Base-by-base conservation (phyloP, 768 basidiomycete genomes). In the Leucogyrophana mollusca region DNA sequence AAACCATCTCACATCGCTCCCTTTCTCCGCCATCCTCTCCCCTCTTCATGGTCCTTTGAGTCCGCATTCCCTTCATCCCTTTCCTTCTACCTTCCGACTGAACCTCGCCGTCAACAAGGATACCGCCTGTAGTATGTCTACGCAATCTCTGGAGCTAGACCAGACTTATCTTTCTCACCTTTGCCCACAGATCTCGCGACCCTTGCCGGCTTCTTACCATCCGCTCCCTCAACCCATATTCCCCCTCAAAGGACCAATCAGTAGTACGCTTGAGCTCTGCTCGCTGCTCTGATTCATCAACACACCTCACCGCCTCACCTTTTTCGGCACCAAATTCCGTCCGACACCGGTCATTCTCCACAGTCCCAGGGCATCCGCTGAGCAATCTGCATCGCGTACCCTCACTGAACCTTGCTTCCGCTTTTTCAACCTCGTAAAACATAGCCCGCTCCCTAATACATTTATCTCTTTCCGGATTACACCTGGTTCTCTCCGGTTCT, bases 151-250 rank as follows among this genome's bases (percentile, higher is more conserved):
- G 21, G 27, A 9, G 22, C 30, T n/a, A 22, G 17, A 36, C 25
- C 23, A 34, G 46, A 40, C 40, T 36, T 27, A 43, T 37, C 47
- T 23, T 11, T n/a, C 50, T 49, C 36, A 47, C 50, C 43, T 23
- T 45, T 45, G 44, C 34, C 38, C 27, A 33, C 59, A 89, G 85
- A 80, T 79, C 89, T 91, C 88, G 88, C 88, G 88, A 91, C 89
- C 89, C 90, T 91, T 90, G 83, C 77, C 86, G 87, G 85, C 83
- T 72, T 78, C 86, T 75, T 68, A 70, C 68, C 55, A 56, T 61
- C 79, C 85, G 76, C 69, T 68, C 55, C 51, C 47, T 54, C 54
- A 50, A 53, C 64, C 52, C 55, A 56, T 56, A 60, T 51, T 55
- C 53, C 47, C 21, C 56, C 57, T 64, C 65, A 65, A 67, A 68